Percentiles rank a stretch among this genome's conserved stretches.
Conservation (phyloP, 2,329 filamentous ascomycete genomes). For the Neofusicoccum parvum region DNA sequence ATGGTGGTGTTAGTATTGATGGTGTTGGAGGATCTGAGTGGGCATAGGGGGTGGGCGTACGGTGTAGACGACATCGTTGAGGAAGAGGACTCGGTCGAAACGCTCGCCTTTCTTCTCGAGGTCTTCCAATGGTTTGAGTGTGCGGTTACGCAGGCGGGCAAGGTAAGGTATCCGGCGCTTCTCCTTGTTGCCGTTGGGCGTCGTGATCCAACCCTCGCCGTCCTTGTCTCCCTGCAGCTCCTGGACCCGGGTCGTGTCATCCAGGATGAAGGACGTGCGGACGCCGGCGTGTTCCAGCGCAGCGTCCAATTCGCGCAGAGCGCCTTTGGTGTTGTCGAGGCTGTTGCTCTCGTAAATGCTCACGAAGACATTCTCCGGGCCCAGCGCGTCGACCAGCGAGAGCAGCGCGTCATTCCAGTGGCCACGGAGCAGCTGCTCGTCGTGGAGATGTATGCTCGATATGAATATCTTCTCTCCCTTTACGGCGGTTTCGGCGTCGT, state of each 20-base stretch:
- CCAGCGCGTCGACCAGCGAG: conserved; percentile 58
- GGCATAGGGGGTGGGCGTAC: conserved; percentile 38
- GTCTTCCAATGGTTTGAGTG: conserved; percentile 60
- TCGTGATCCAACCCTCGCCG: conserved; percentile 65
- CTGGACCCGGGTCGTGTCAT: conserved; percentile 61
- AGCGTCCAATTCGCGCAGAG: conserved; percentile 59
- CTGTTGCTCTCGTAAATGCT: conserved; percentile 70
- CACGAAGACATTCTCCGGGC: conserved; percentile 67
- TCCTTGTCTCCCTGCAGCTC: conserved; percentile 48
- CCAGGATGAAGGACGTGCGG: conserved; percentile 57
- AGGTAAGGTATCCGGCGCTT: conserved; percentile 70
- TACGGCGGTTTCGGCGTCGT: neutral
- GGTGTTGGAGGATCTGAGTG: neutral
- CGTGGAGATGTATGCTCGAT: conserved; percentile 70
- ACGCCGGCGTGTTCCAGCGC: conserved; percentile 58
- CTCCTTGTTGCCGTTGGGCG: conserved; percentile 54
- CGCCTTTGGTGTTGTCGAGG: conserved; percentile 68
- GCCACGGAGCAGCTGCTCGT: conserved; percentile 59
- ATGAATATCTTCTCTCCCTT: conserved; percentile 58
- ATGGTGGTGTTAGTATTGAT: neutral
- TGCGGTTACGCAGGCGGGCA: conserved; percentile 64
- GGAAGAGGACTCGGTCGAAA: conserved; percentile 63
- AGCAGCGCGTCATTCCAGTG: conserved; percentile 67
- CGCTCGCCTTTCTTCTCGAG: conserved; percentile 50
- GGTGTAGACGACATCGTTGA: conserved; percentile 66